Conservation (phyloP, 2,329 filamentous ascomycete species). For the Coniochaeta sp. region DNA sequence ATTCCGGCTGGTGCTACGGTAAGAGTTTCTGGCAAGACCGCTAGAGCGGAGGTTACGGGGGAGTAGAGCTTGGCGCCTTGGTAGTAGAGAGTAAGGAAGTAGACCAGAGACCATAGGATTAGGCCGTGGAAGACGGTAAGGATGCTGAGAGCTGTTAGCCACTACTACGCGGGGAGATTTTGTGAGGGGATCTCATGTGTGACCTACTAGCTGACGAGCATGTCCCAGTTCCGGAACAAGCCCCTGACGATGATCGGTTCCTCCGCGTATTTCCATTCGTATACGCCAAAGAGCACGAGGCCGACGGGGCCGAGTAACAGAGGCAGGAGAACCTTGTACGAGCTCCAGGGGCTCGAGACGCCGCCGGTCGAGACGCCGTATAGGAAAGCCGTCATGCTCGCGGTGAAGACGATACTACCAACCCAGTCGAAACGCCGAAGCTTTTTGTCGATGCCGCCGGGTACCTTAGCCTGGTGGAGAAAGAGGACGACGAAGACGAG, state of each 20-base stretch:
- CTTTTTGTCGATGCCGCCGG: constrained; percentile 37
- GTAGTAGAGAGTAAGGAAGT: constrained; percentile 38
- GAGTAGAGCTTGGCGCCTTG: constrained; percentile 44
- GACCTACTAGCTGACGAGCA: constrained; percentile 22
- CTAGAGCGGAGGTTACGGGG: constrained; percentile 46
- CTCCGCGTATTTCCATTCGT: constrained; percentile 40
- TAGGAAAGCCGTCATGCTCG: constrained; percentile 48
- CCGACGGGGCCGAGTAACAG: constrained; percentile 46
- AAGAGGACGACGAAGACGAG: constrained; percentile 39
- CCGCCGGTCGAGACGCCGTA: constrained; percentile 59
- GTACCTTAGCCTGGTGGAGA: constrained; percentile 40
- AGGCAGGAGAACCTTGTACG: constrained; percentile 54
- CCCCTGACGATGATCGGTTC: constrained; percentile 40
- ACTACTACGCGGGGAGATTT: no score
- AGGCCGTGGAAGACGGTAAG: constrained; percentile 51
- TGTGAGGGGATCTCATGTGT: no score
- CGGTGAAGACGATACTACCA: constrained; percentile 54
- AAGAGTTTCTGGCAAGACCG: constrained; percentile 51
- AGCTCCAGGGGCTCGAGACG: constrained; percentile 56
- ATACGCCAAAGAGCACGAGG: constrained; percentile 43
- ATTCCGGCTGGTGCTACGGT: constrained; percentile 56
- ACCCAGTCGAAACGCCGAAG: constrained; percentile 53
- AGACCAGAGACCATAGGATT: constrained; percentile 44
- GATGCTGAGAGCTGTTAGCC: constrained; percentile 13
- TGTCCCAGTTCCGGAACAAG: constrained; percentile 40